A percentile compares a stretch with the other conserved stretches of the same genome.
phyloP scores from a whole-genome alignment of 2,329 filamentous ascomycete species.

The Calycina marina region DNA sequence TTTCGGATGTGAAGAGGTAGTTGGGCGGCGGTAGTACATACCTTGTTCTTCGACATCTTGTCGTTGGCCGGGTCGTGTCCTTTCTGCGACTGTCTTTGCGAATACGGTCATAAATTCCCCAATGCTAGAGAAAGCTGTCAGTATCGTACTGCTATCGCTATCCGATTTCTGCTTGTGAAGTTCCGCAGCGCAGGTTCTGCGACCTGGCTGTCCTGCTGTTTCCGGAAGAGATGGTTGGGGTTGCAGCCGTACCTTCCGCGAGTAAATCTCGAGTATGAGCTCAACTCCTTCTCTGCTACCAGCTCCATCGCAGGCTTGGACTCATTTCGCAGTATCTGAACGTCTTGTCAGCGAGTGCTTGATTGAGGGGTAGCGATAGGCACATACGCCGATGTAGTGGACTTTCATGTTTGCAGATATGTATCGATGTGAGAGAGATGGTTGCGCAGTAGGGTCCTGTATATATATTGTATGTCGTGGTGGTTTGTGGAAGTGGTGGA shows the following conservation, averaged over 20 bases:
- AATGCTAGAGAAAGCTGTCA: constrained; percentile 20
- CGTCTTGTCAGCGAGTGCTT: constrained; percentile 11
- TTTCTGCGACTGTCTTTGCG: constrained; percentile 74
- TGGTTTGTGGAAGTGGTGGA: not conserved
- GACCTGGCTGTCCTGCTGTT: too few species aligned
- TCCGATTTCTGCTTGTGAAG: too few species aligned
- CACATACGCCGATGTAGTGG: constrained; percentile 66
- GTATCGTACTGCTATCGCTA: too few species aligned
- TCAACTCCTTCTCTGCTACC: constrained; percentile 61
- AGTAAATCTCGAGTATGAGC: constrained; percentile 68
- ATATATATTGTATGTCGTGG: not conserved
- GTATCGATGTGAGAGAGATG: not conserved
- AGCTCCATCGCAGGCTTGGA: constrained; percentile 64
- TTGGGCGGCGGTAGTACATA: not conserved
- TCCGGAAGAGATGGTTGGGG: not conserved
- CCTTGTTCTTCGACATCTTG: constrained; percentile 77
- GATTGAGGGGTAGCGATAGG: constrained; percentile 9
- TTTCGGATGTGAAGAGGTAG: too few species aligned
- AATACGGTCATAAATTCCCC: constrained; percentile 69
- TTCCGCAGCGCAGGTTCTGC: too few species aligned
- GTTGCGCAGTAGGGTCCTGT: not conserved
- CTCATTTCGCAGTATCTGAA: constrained; percentile 69
- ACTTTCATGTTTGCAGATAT: constrained; percentile 56
- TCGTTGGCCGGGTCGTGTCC: constrained; percentile 65
- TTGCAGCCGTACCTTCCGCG: constrained; percentile 40